phyloP scores from a whole-genome alignment of 805 yeast genomes.

The fission yeast (Schizosaccharomyces pombe) region DNA sequence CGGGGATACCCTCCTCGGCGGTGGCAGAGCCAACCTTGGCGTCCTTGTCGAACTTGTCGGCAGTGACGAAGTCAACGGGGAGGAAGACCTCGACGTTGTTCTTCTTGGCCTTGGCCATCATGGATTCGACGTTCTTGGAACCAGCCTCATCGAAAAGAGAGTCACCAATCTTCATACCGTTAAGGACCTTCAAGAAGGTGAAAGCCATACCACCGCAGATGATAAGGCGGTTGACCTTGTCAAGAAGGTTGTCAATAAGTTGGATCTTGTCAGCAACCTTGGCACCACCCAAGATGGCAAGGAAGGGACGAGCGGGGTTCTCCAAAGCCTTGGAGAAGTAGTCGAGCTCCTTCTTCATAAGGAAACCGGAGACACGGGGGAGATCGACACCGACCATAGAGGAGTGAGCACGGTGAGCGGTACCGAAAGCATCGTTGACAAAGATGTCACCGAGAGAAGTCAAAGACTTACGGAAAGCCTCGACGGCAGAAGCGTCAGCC shows the following conservation, averaged over 20 bases:
- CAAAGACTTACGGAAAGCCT: constrained; percentile 68
- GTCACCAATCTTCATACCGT: constrained; percentile 68
- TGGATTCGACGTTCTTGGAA: constrained; percentile 77
- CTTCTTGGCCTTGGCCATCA: constrained; percentile 88
- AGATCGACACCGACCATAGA: constrained; percentile 97
- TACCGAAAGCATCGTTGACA: constrained; percentile 93
- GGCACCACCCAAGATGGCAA: constrained; percentile 98
- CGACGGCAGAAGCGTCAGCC: constrained; percentile 70
- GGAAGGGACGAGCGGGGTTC: constrained; percentile 92
- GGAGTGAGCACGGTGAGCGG: constrained; percentile 99
- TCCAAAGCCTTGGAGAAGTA: constrained; percentile 97
- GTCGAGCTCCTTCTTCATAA: constrained; percentile 88
- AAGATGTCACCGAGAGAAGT: constrained; percentile 89
- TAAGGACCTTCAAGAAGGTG: constrained; percentile 88
- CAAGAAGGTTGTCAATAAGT: constrained; percentile 76
- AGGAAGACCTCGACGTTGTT: constrained; percentile 80
- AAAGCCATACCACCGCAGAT: constrained; percentile 99
- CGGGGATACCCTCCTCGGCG: constrained; percentile 81
- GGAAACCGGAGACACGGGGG: constrained; percentile 96
- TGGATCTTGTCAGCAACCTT: constrained; percentile 97
- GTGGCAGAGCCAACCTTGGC: constrained; percentile 71
- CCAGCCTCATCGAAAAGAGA: constrained; percentile 87
- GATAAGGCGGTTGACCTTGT: constrained; percentile 83
- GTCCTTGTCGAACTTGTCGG: constrained; percentile 79
- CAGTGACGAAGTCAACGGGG: constrained; percentile 91